Evolutionary conservation across 2,329 filamentous ascomycete species (phyloP), one percentile per base, ranked within the genome.

Genomic region (Apiospora koreana): DNA sequence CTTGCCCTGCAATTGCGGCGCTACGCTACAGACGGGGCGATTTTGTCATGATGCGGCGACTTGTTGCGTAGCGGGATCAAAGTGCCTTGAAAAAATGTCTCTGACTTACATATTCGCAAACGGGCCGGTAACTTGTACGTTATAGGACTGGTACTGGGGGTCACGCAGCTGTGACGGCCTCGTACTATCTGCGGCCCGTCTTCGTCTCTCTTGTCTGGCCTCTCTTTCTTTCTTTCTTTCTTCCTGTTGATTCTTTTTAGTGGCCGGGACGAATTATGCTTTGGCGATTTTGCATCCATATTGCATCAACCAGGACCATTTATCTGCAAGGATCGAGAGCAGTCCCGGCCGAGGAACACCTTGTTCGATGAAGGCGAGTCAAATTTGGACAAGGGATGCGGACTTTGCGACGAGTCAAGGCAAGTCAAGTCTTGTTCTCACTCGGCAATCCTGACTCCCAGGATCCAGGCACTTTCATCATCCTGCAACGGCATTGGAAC

Each of bases 1-100:
- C 31, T 18, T 58, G 16, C 50, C 50, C 28, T 58, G 50, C 50
- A 35, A 35, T 58, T 58, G 50, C 50, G 28, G 50, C 50, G 50
- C 50, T 58, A 58, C 50, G 50, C 28, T 58, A 58, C 28, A 28
- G 50, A 58, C 50, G 50, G 54, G 54, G 54, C 54, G 31, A 38
- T 62, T 62, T 38, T 38, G 54, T 38, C 54, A 62, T 62, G 28
- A 62, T 62, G 54, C 54, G 54, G 54, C 54, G 54, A 62, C 54
- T 62, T 35, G 25, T 54, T 25, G 48, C 25, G 10, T 50, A 50
- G 23, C 25, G 48, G 48, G 48, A 50, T 50, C 48, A 28, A 50
- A 6, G 48, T 50, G 28, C 50, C 50, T 38, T 62, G 54, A 31
- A 62, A 62, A 62, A 38, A 14, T 62, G 54, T 23, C 31, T 38